Conservation (phyloP, 1,284 basidiomycete species). For the Porphyrellus sp. region DNA sequence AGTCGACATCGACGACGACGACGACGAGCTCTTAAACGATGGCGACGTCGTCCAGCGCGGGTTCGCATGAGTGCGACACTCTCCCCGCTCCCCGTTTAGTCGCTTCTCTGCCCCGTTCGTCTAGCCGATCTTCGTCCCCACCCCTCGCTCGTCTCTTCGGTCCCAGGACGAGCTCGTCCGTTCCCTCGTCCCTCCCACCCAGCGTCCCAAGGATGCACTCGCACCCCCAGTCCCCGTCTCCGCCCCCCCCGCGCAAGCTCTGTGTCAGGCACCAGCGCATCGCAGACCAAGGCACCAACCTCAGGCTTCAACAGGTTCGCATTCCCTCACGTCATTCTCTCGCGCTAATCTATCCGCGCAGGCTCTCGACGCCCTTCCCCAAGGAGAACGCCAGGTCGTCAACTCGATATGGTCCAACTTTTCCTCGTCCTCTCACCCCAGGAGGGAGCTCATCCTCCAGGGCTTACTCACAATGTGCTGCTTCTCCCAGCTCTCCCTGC, state of each 20-base stretch:
- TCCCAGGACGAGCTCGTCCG: too few relatives aligned
- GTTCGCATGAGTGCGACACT: constrained; percentile 64
- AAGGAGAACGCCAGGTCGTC: constrained; percentile 86
- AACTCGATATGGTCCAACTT: constrained; percentile 97
- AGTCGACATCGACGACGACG: neutral
- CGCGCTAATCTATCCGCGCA: constrained; percentile 34
- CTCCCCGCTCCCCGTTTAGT: constrained; percentile 60
- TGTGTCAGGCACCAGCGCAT: constrained; percentile 94
- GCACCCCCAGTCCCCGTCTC: constrained; percentile 13
- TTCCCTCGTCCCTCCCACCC: neutral
- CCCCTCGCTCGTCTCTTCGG: constrained; percentile 15
- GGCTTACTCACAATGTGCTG: constrained; percentile 99
- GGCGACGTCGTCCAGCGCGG: constrained; percentile 10
- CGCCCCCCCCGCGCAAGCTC: constrained; percentile 60
- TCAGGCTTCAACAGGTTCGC: constrained; percentile 86
- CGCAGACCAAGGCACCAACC: constrained; percentile 93
- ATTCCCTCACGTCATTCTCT: neutral
- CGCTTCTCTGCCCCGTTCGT: constrained; percentile 3
- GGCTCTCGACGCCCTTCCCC: constrained; percentile 91
- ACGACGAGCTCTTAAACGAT: neutral
- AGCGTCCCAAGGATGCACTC: constrained; percentile 1
- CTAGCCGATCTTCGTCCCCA: constrained; percentile 23
- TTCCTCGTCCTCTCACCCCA: constrained; percentile 88
- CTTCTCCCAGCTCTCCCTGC: constrained; percentile 96
- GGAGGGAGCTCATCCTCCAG: constrained; percentile 91